phyloP scores from a whole-genome alignment of 2,329 filamentous ascomycete species.

The Ploettnerulaceae sp. region DNA sequence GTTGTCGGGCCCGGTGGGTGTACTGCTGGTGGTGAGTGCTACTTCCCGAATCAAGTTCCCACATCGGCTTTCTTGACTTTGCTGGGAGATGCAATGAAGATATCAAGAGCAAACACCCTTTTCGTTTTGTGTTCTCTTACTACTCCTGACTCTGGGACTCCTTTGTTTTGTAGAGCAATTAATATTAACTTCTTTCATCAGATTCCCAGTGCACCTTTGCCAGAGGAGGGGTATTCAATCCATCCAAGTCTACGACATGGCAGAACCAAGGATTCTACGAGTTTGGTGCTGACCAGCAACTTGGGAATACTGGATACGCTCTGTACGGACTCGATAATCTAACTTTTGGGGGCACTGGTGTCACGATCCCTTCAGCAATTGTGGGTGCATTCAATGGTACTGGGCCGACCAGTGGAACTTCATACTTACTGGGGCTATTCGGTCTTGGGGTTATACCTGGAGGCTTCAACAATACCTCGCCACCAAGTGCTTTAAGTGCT shows the following conservation, averaged over 20 bases:
- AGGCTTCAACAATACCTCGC: constrained; percentile 45
- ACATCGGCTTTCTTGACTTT: no score
- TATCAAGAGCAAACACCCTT: not conserved
- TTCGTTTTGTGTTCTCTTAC: not conserved
- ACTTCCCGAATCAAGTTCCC: not conserved
- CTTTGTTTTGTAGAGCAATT: not conserved
- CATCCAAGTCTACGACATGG: constrained; percentile 52
- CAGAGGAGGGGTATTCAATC: constrained; percentile 56
- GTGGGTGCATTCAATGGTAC: constrained; percentile 40
- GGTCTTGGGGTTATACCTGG: constrained; percentile 53
- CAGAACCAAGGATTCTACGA: constrained; percentile 32
- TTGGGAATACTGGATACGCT: constrained; percentile 57
- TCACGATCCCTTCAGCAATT: constrained; percentile 37
- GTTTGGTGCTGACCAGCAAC: constrained; percentile 52
- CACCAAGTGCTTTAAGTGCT: constrained; percentile 49
- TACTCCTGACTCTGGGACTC: not conserved
- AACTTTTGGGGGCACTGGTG: constrained; percentile 27
- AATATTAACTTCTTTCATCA: constrained; percentile 21
- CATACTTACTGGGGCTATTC: constrained; percentile 50
- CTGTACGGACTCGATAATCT: constrained; percentile 53
- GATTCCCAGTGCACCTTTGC: constrained; percentile 49
- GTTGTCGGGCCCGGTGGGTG: constrained; percentile 57
- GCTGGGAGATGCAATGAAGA: not conserved
- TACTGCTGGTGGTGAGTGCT: constrained; percentile 25
- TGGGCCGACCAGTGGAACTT: constrained; percentile 47